Base-by-base conservation (phyloP, 352 stramenopile genomes). In the Peronosclerospora sorghi region DNA sequence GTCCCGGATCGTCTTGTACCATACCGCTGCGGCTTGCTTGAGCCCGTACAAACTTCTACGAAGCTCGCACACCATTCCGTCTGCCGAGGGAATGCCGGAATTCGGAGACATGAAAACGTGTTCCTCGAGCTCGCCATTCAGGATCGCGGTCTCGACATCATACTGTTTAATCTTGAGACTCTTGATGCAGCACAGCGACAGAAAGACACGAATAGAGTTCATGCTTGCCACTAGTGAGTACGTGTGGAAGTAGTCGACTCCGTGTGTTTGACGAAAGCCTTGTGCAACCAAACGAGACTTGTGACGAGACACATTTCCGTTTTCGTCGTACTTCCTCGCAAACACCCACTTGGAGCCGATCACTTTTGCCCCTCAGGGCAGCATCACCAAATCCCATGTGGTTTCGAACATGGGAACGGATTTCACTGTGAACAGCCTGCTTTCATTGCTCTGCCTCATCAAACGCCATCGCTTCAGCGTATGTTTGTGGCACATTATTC, bases 11-110 rank as follows among this genome's bases (percentile, higher is more conserved):
- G 39, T 67, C 14, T 48, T 45, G 32, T 58, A 55, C 60, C 51
- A 75, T 1, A 62, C 50, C 1, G 34, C 42, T 23, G 64, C 36
- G 0, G 47, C 41, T 41, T 76, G 51, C 12, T 73, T 66, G 1
- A 73, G 49, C 4, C 41, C 59, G 18, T 71, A 73, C 0, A 76
- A 9, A 30, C 52, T 64, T 3, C 49, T 35, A 12, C 15, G 32
- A n/a, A 24, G 12, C 17, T 38, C 23, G 14, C 32, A 38, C 4
- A 38, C 17, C n/a, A 38, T 23, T 21, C 5, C 10, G 6, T 12
- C 13, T 21, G 4, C 5, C 4, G 20, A n/a, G 1, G 2, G 14
- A 24, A 38, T 15, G 21, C 10, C 32, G 8, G 8, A 2, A 12
- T n/a, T n/a, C 20, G 15, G 15, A 9, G 13, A 3, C 32, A 38